Evolutionary conservation across 306 rosid species (phyloP).

Genomic region (Mucuna pruriens): DNA sequence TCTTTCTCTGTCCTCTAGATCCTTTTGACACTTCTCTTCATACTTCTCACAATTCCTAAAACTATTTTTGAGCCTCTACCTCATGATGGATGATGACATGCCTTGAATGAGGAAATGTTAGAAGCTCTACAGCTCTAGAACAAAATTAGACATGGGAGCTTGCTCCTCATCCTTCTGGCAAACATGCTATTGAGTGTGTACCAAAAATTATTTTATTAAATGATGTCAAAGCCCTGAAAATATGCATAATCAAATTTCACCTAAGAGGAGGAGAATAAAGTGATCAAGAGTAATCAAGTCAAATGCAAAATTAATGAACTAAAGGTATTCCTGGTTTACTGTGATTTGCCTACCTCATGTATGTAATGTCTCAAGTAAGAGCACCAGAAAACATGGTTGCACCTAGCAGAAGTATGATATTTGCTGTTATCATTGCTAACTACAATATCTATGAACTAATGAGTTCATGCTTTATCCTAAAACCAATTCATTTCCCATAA

Average conservation of each 20-base stretch:
- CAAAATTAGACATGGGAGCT: not conserved
- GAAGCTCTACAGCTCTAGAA: not conserved
- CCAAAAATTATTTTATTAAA: not conserved
- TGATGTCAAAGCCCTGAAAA: not conserved
- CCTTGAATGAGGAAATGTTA: not conserved
- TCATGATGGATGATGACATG: not conserved
- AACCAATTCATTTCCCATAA: not conserved
- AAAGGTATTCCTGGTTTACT: not conserved
- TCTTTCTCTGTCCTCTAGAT: not conserved
- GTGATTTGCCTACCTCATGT: not conserved
- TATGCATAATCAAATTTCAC: not conserved
- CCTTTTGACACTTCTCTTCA: not conserved
- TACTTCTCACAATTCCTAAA: not conserved
- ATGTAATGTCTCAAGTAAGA: not conserved
- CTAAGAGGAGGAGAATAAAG: not conserved
- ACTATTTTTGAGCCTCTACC: not conserved
- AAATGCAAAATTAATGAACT: not conserved
- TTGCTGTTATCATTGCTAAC: not conserved
- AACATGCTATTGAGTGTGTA: not conserved
- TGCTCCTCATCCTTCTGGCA: not conserved
- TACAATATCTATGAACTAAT: not conserved
- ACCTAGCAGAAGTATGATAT: not conserved
- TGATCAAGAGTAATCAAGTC: not conserved
- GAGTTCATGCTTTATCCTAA: not conserved
- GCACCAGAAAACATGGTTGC: not conserved